These are phyloP conservation scores for Trichosporon coremiiforme DNA, from an alignment of 1,284 basidiomycete species.

Conservation along the genomic window DNA sequence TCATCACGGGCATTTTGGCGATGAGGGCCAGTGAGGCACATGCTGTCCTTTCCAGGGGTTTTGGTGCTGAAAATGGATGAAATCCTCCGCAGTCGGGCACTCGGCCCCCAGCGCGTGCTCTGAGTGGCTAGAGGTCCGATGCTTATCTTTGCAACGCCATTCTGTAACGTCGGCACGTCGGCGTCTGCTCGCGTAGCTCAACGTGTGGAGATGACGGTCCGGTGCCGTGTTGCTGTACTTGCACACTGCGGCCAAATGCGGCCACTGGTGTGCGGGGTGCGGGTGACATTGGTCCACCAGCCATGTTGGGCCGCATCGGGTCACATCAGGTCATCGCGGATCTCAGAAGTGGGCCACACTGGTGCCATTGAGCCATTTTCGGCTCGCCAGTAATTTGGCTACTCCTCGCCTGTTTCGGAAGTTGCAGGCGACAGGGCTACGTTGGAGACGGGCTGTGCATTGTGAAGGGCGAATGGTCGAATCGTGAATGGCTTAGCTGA, in stretches of 20 bases:
- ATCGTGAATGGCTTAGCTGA: background rate
- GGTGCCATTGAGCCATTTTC: background rate
- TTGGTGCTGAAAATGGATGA: background rate
- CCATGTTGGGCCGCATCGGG: background rate
- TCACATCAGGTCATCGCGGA: background rate
- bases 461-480: background rate
- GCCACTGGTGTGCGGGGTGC: background rate
- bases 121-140: background rate
- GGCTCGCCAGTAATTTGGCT: constrained; percentile 16
- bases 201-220: background rate
- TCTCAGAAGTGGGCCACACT: too few species aligned
- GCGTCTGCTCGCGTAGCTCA: background rate
- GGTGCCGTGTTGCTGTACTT: background rate
- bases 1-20: background rate
- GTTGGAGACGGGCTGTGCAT: background rate
- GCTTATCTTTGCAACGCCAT: background rate
- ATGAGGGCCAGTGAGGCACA: background rate
- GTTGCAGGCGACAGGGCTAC: background rate
- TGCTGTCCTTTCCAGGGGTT: background rate
- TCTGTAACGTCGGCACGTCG: background rate
- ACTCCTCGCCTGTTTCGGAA: constrained; percentile 1
- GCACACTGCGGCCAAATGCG: background rate
- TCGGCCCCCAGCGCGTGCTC: background rate
- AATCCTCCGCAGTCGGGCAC: background rate
- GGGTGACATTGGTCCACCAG: background rate